Evolutionary conservation across 164 flowering plant species (phyloP), one percentile per base, ranked within the genome.

Genomic region (Chimonanthus praecox): DNA sequence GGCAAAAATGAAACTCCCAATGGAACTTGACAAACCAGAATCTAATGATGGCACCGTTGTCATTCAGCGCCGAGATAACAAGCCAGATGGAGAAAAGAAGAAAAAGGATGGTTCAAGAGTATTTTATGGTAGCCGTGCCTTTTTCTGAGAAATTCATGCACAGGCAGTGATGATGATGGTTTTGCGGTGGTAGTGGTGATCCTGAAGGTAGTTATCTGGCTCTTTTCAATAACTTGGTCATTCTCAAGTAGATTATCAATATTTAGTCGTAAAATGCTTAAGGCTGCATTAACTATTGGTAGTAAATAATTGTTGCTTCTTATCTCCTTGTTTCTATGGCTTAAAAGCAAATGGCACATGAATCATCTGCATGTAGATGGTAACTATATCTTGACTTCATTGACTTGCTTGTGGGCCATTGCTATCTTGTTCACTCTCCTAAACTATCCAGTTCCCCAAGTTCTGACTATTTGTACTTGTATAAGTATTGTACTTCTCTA

Each of bases 1-100:
- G 78, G 92, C 91, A 10, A 90, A 91, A 71, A 94, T 94, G 98
- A 90, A 94, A 83, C 94, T 94, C 10, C 97, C 93, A 6, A 88
- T 92, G 91, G 92, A 90, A 72, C 82, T 94, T 63, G 86, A 78
- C 66, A 85, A 84, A 61, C 78, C 77, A 6, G 84, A 82, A 64
- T 46, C 46, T 11, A 82, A 82, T 70, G 79, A 76, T 50, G 47
- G 60, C 54, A 81, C 85, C 4, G 82, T 80, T 61, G 33, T 33
- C 33, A 82, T 82, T 61, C 89, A 84, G 76, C 76, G 62, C 50
- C 86, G 51, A 13, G 69, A 51, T 49, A 76, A 72, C 71, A 83
- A 82, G 3, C 18, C 71, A 11, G 87, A 84, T 13, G 2, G 62
- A 6, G 87, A 84, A 33, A 33, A 33, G 54, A 80, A 87, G 82